A percentile compares a stretch with the other conserved stretches of the same genome.
Conservation (phyloP, 2,329 filamentous ascomycete species). For the Bipolaris sorokiniana region DNA sequence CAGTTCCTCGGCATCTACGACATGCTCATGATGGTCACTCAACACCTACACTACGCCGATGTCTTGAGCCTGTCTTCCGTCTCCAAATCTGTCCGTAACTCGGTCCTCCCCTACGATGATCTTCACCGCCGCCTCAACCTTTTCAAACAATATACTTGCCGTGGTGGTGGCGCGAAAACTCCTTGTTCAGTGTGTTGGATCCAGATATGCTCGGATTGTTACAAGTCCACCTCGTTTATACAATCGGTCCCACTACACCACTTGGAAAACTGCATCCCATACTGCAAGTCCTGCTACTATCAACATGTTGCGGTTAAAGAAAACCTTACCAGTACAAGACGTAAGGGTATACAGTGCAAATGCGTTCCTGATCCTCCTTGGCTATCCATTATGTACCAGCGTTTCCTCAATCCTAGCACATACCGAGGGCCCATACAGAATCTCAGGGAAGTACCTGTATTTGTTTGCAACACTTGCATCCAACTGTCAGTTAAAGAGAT, state of each 20-base stretch:
- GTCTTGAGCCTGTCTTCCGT: conserved; percentile 29
- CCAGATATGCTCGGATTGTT: conserved; percentile 30
- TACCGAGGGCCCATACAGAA: background rate
- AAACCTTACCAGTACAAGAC: background rate
- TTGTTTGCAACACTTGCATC: conserved; percentile 27
- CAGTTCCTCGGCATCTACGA: conserved; percentile 41
- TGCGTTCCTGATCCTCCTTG: conserved; percentile 20
- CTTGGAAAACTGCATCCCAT: conserved; percentile 28
- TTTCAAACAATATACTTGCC: conserved; percentile 35
- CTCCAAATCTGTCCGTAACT: conserved; percentile 34
- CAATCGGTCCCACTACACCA: conserved; percentile 24
- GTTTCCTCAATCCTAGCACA: background rate
- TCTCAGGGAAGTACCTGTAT: background rate
- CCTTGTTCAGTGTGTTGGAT: conserved; percentile 33
- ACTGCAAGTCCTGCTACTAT: conserved; percentile 33
- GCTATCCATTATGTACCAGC: conserved; percentile 7
- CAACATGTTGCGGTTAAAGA: background rate
- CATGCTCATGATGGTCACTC: conserved; percentile 32
- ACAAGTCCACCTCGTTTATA: conserved; percentile 7
- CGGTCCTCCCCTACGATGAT: conserved; percentile 30
- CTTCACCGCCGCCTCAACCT: conserved; percentile 19
- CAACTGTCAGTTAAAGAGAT: conserved; percentile 11
- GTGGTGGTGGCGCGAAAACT: background rate
- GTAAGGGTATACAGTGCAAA: conserved; percentile 12
- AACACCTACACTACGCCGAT: conserved; percentile 39